Evolutionary conservation across 768 basidiomycete genomes (phyloP), one percentile per base, ranked within the genome.

Genomic region (Boletus fagicola): DNA sequence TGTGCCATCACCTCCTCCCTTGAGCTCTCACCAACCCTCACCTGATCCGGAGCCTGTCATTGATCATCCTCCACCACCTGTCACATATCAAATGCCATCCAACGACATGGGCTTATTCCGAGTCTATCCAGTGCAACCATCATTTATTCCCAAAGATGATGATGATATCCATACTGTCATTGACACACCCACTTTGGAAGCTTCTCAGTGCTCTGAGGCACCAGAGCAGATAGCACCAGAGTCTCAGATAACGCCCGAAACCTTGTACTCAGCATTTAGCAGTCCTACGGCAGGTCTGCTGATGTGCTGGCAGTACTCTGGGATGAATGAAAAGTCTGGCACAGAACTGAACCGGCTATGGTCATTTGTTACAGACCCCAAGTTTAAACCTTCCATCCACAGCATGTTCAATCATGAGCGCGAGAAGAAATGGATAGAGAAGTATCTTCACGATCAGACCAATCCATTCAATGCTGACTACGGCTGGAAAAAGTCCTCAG

Each of bases 241-340:
- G 33, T 33, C 33, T 33, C 12, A 33, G 33, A 33, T 33, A 33
- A 33, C 79, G 78, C 0, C 80, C 60, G 20, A 57, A 4, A 42
- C 36, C 15, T 31, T 59, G 4, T 62, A 45, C 26, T 18, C 42
- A 0, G 45, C 59, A 61, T 75, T 55, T 60, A 67, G 22, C 42
- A 59, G 65, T 60, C 46, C 53, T 1, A 61, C 68, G 0, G 54
- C 53, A 0, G 70, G 64, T 42, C 62, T 65, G 0, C 64, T 76
- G 20, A 68, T 74, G 68, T 26, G 51, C 11, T 76, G 75, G 74
- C 53, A 62, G 3, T 72, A 69, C 45, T 60, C 61, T 22, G 68
- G 70, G 0, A 69, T 65, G 0, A 65, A 38, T 8, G n/a, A n/a
- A 1, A 75, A 75, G 53, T 72, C 74, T 0, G 47, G 52, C 5